Base-by-base conservation (phyloP, 2,329 filamentous ascomycete genomes). In the Epichloe sp. region DNA sequence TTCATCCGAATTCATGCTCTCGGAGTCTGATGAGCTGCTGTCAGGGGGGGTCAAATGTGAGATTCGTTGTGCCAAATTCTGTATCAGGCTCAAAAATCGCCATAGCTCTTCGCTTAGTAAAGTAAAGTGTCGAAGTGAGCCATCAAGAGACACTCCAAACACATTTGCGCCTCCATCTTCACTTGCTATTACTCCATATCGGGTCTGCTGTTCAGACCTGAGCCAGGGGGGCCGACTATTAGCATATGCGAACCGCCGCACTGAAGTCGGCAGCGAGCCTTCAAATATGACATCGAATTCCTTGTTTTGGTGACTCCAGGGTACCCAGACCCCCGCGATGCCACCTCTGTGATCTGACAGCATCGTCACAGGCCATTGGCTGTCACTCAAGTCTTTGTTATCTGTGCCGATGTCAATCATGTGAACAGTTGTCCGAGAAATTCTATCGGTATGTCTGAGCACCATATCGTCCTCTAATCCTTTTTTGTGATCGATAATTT, bases 11-110 rank as follows among this genome's bases (percentile, higher is more conserved):
- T 60, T 56, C 41, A 52, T 42, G n/a, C 55, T 59, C 37, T 43
- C 50, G 6, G 44, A 40, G 36, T 47, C 45, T 10, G 50, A 51
- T 17, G 35, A 12, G 35, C 23, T 26, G 6, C 10, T 37, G 4
- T 34, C 23, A 31, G 45, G 5, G 11, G 78, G 11, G 78, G 73
- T 80, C 12, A 81, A 64, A 3, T 61, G 56, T 6, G 64, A 59
- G 26, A 73, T 76, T 26, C 66, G 63, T 45, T 74, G 64, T 31
- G 79, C 80, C 46, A 94, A 63, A 53, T 85, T 83, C 60, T 94
- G 83, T 1, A 96, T 62, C 55, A 91, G 80, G 52, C 77, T 76
- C 5, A 97, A 72, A 4, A 95, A 71, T 6, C 75, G 74, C 79
- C 84, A 86, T 7, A 83, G 76, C 2, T 77, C 66, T 17, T 76